These are phyloP conservation scores for Globisporangium cederbergense DNA, from an alignment of 352 stramenopile species.

Conservation along the genomic window DNA sequence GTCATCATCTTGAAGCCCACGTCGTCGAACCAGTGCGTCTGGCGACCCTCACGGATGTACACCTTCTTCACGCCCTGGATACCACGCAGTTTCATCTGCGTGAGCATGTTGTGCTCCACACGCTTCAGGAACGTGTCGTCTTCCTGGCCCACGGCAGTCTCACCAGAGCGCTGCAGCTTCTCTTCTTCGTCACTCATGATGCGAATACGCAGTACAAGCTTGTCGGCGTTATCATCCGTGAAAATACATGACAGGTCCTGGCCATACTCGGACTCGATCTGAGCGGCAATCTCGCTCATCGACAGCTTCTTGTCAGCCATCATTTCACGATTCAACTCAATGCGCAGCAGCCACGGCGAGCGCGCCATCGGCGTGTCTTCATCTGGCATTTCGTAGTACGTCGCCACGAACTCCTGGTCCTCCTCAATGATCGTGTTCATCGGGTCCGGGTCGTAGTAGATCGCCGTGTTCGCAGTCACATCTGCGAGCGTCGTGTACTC, in stretches of 20 bases:
- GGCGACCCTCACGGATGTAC: constrained; percentile 95
- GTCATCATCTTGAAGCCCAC: constrained; percentile 94
- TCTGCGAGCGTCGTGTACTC: constrained; percentile 98
- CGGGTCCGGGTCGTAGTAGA: constrained; percentile 99
- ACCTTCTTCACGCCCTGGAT: constrained; percentile 99
- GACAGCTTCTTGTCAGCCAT: constrained; percentile 97
- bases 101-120: constrained; percentile 97
- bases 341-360: constrained; percentile 97
- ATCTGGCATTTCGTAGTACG: constrained; percentile 97
- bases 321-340: constrained; percentile 97
- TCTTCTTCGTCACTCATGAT: constrained; percentile 95
- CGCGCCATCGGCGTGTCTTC: constrained; percentile 93
- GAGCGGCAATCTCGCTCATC: constrained; percentile 95
- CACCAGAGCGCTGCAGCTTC: constrained; percentile 74
- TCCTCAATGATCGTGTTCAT: constrained; percentile 96
- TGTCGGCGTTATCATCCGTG: constrained; percentile 97
- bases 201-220: constrained; percentile 95
- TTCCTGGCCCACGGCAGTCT: constrained; percentile 87
- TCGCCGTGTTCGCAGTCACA: constrained; percentile 96
- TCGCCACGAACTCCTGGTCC: constrained; percentile 97
- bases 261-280: constrained; percentile 95
- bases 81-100: constrained; percentile 95
- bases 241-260: constrained; percentile 96
- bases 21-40: constrained; percentile 93
- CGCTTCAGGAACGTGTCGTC: constrained; percentile 97